These are phyloP conservation scores for Chrysanthemum lavandulifolium DNA, from an alignment of 129 eudicot species.

Conservation along the genomic window DNA sequence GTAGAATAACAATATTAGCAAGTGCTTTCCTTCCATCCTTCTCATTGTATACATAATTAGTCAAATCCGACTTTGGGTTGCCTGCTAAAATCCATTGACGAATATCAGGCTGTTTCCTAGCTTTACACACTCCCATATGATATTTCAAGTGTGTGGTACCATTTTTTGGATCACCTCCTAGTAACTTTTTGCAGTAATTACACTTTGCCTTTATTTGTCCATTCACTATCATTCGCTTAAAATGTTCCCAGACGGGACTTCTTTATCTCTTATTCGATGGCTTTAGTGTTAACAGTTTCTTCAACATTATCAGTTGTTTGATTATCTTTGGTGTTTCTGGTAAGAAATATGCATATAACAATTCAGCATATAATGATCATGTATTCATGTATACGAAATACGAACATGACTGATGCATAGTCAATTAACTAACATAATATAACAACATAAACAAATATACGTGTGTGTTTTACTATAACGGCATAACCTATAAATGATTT, in stretches of 20 bases:
- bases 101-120: neutral
- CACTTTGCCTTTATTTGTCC: neutral
- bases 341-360: no score
- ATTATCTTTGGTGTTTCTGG: neutral
- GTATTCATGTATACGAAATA: no score
- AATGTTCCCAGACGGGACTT: neutral
- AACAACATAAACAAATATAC: no score
- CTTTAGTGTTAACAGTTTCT: neutral
- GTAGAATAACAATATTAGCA: neutral
- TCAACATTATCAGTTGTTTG: neutral
- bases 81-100: neutral
- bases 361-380: no score
- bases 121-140: neutral
- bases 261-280: neutral
- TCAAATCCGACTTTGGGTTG: neutral
- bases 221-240: neutral
- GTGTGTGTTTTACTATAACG: no score
- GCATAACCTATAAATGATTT: no score
- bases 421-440: no score
- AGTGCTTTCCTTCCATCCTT: neutral
- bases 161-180: neutral
- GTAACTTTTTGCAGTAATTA: neutral
- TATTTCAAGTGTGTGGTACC: neutral
- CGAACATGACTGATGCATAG: no score
- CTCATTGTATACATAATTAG: neutral